Evolutionary conservation across 371 early-diverging fungal genomes (phyloP).

Genomic region (Pancytospora epiphaga): DNA sequence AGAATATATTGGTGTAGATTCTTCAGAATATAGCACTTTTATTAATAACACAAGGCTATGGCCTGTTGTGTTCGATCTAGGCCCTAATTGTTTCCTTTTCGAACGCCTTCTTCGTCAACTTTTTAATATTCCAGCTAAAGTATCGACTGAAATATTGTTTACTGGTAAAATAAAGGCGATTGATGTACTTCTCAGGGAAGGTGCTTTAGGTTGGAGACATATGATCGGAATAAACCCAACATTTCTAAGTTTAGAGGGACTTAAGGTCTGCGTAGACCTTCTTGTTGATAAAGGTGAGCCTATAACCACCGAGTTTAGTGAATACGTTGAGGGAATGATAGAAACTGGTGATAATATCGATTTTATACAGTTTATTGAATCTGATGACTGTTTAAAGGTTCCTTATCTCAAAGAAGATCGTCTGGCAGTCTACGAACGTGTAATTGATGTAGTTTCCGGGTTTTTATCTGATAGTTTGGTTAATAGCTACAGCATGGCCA

Average conservation of each 20-base stretch:
- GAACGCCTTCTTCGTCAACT: background rate
- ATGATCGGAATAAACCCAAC: background rate
- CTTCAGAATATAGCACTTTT: too few relatives aligned
- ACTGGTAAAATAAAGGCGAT: background rate
- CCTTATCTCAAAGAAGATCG: background rate
- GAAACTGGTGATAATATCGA: background rate
- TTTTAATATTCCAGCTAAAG: background rate
- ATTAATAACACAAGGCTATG: background rate
- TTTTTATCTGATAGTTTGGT: background rate
- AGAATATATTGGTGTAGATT: background rate
- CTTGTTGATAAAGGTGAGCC: background rate
- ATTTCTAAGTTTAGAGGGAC: background rate
- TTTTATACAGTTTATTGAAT: slow-evolving; percentile 11
- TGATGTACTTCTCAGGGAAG: background rate
- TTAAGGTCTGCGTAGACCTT: background rate
- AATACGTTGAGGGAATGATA: background rate
- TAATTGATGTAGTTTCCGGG: background rate
- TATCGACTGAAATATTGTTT: background rate
- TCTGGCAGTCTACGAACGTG: background rate
- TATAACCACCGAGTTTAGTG: background rate
- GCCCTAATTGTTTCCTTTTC: background rate
- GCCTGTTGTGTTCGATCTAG: slow-evolving; percentile 19
- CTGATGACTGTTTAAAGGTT: background rate
- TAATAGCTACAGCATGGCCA: slow-evolving; percentile 25
- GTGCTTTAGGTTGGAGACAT: background rate